Evolutionary conservation across 495 filamentous ascomycete genomes (phyloP), one percentile per base, ranked within the genome.

Genomic region (Neurospora sp.): DNA sequence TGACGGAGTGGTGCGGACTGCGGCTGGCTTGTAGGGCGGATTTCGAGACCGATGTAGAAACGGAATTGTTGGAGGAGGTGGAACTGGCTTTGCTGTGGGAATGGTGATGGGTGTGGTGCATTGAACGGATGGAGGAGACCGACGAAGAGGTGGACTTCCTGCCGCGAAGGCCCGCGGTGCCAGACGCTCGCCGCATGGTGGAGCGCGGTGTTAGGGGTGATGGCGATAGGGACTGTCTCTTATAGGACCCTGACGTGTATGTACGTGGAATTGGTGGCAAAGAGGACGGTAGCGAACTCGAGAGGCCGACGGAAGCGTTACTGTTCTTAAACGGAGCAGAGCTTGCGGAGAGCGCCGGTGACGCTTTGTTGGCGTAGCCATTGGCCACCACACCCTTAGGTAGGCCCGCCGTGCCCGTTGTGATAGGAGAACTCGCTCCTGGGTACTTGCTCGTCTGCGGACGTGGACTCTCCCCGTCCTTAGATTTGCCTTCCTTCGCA

Each of bases 71-170:
- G 37, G 94, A 97, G 11, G 94, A 97, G 0, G 94, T 94, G 0
- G 95, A 98, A 18, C 92, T 96, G 4, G 96, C 94, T 79, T 97
- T 98, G 11, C 94, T 97, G 78, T 97, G 96, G 37, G 90, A 89
- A 78, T 97, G 94, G 70, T 96, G 93, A 77, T 97, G 94, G 2
- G 79, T 69, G 70, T 96, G 93, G 77, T 96, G 95, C 77, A 98
- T 93, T 62, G 92, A 96, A 62, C 95, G 90, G 74, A 98, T 91
- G 0, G 94, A 97, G 18, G 93, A 97, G 27, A 99, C 89, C 11
- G 96, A 98, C 3, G 94, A 97, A 6, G 95, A 98, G 4, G 96
- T 98, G 3, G 95, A 98, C 80, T 97, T 98, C 73, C 96, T 89
- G 39, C 96, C 96, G 48, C 95, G 90, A 23, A 98, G 86, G n/a